phyloP scores from a whole-genome alignment of 1,284 basidiomycete species.

The Takashimella koratensis region DNA sequence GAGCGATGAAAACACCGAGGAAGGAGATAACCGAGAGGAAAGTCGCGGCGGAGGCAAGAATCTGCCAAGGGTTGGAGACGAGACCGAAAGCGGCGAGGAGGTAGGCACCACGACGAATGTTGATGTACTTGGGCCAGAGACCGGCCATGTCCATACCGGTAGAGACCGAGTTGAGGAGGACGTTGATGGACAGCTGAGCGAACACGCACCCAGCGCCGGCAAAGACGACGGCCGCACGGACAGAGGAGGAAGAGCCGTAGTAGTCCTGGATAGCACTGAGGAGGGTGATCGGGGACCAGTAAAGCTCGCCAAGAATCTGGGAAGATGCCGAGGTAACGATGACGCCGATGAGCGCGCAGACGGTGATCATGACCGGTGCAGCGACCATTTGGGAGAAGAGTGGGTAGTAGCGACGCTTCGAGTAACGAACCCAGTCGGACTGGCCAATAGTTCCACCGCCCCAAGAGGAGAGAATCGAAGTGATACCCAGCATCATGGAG shows the following conservation, averaged over 20 bases:
- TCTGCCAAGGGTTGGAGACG: conserved; percentile 47
- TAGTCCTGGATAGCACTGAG: conserved; percentile 26
- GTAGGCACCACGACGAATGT: conserved; percentile 47
- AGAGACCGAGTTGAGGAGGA: conserved; percentile 25
- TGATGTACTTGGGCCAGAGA: conserved; percentile 40
- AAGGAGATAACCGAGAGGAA: conserved; percentile 45
- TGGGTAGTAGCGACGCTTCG: conserved; percentile 22
- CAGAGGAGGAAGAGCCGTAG: conserved; percentile 23
- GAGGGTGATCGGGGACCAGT: conserved; percentile 29
- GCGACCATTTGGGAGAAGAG: conserved; percentile 23
- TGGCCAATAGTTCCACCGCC: conserved; percentile 31
- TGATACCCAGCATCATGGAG: conserved; percentile 35
- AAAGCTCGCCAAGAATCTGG: conserved; percentile 20
- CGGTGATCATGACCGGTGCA: conserved; percentile 27
- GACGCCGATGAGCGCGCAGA: conserved; percentile 27
- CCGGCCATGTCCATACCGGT: conserved; percentile 34
- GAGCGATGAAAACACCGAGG: conserved; percentile 44
- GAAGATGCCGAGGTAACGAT: conserved; percentile 27
- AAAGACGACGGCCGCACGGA: conserved; percentile 32
- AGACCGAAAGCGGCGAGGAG: conserved; percentile 36
- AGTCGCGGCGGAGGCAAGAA: conserved; percentile 34
- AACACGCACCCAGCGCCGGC: conserved; percentile 22
- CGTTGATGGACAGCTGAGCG: conserved; percentile 22
- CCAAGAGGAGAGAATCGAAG: conserved; percentile 27
- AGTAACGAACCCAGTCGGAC: conserved; percentile 35